Conservation (phyloP, 768 basidiomycete genomes). For the Phlegmacium glaucopus region DNA sequence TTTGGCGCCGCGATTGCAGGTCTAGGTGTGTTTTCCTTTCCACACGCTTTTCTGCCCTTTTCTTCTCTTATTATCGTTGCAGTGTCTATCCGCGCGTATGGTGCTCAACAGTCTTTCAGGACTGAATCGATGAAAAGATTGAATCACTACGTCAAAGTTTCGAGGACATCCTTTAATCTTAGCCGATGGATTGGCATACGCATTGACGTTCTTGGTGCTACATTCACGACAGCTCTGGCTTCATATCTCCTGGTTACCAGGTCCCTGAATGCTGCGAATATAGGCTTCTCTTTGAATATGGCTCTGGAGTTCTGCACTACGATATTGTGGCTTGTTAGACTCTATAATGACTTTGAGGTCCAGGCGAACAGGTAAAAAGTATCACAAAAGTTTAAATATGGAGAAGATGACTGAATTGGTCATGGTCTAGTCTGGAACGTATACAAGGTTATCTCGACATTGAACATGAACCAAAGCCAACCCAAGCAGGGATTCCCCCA, state of each 20-base stretch:
- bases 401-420: not conserved
- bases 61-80: not conserved
- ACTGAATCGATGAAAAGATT: conserved; percentile 47
- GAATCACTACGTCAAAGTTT: conserved; percentile 46
- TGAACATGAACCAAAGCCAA: conserved; percentile 50
- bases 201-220: conserved; percentile 53
- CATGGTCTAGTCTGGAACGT: conserved; percentile 46
- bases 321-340: conserved; percentile 49
- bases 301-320: conserved; percentile 55
- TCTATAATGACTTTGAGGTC: conserved; percentile 45
- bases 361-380: conserved; percentile 39
- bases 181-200: conserved; percentile 49
- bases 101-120: conserved; percentile 51
- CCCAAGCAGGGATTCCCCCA: conserved; percentile 45
- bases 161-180: conserved; percentile 50
- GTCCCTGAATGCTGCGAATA: conserved; percentile 33
- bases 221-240: conserved; percentile 54
- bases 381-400: not conserved
- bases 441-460: conserved; percentile 62
- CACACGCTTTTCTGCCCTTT: not conserved
- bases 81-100: conserved; percentile 68
- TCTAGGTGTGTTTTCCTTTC: conserved; percentile 32
- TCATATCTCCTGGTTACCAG: conserved; percentile 47
- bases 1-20: conserved; percentile 50
- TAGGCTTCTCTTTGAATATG: conserved; percentile 58